Evolutionary conservation across 495 filamentous ascomycete species (phyloP), one percentile per base, ranked within the genome.

Genomic region (Letharia lupina): DNA sequence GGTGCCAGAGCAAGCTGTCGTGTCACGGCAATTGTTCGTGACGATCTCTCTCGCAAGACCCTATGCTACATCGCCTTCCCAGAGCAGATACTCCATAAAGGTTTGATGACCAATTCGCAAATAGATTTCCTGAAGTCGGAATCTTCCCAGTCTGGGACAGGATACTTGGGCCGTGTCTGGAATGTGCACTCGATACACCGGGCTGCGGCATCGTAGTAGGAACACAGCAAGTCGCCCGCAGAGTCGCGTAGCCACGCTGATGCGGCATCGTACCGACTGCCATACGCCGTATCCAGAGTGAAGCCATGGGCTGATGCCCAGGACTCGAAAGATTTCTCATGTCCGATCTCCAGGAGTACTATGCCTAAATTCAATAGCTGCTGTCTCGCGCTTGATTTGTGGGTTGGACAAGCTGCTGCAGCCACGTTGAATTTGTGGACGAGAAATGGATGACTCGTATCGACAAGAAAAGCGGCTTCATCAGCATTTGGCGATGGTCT

Each of bases 321-420:
- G 33, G 12, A n/a, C 59, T 66, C 65, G 11, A 66, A 62, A 3
- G 65, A 45, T 28, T 15, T 54, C 18, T 48, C 11, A 33, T 62
- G 65, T 47, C 65, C 28, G 12, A 66, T 66, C 20, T 66, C 65
- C n/a, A 66, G 59, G 13, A 66, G 45, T 31, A 62, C 12, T 20
- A 66, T 54, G 11, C 65, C 65, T 16, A 66, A 37, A 16, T 66
- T 37, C 31, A 66, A 40, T 42, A 66, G 16, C 40, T 44, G 35
- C 10, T 41, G 18, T 11, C 60, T 66, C 15, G 59, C 13, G 1
- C 20, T 15, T 12, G 11, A 16, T 20, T 62, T 62, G 35, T 48
- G 12, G 16, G 42, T 10, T 39, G 5, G 23, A 50, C 31, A 20
- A 47, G 42, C 20, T 45, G 58, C 42, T 50, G 57, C 59, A 39